Conservation (phyloP, 2,329 filamentous ascomycete genomes). For the Davidsoniella virescens region DNA sequence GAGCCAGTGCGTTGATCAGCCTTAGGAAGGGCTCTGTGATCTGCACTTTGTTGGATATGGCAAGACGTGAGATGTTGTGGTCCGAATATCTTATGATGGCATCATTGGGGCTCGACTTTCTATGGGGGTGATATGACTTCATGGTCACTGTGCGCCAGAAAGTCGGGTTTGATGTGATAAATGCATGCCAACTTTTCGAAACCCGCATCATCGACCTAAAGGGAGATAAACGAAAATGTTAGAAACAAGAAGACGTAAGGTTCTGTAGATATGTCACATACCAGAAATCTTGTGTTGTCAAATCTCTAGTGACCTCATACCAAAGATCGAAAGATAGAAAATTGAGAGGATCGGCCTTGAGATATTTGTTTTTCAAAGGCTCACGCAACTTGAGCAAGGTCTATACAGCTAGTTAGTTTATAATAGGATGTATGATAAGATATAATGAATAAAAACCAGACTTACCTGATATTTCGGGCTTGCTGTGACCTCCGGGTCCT, state of each 20-base stretch:
- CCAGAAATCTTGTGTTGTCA: conserved; percentile 3
- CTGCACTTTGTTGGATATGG: background rate
- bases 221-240: too few relatives aligned
- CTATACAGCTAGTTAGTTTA: conserved; percentile 4
- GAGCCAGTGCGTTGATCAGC: background rate
- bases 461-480: conserved; percentile 1
- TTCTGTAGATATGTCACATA: background rate
- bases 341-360: conserved; percentile 3
- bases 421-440: background rate
- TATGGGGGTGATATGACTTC: background rate
- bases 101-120: background rate
- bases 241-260: background rate
- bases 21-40: background rate
- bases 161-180: background rate
- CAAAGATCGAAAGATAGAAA: conserved; percentile 10
- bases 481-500: conserved; percentile 11
- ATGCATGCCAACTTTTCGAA: conserved; percentile 2
- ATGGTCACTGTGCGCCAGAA: conserved; percentile 2
- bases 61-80: background rate
- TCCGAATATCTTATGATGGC: background rate
- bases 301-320: conserved; percentile 2
- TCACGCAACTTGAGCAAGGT: conserved; percentile 6
- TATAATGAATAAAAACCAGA: background rate
- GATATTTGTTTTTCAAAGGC: conserved; percentile 3
- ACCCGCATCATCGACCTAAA: background rate